phyloP scores from a whole-genome alignment of 1,284 basidiomycete species.

The Ceratobasidium sp. region DNA sequence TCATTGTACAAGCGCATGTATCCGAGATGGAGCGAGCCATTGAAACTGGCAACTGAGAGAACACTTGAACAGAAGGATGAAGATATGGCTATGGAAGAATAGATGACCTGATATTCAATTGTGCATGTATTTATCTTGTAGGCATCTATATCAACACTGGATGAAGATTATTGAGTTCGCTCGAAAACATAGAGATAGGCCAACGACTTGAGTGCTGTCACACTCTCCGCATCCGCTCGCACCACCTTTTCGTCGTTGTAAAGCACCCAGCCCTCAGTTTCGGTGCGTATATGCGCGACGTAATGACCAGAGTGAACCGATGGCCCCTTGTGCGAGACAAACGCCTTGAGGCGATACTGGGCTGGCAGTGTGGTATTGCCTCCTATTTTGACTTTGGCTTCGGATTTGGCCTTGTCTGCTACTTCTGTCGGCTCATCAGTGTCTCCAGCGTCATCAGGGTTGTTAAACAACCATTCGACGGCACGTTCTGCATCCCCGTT shows the following conservation, averaged over 20 bases:
- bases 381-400: constrained; percentile 48
- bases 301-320: constrained; percentile 96
- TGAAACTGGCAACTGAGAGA: constrained; percentile 47
- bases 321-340: constrained; percentile 96
- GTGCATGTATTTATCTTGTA: constrained; percentile 24
- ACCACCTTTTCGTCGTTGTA: constrained; percentile 98
- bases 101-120: not conserved
- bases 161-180: constrained; percentile 50
- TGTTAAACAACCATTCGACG: constrained; percentile 96
- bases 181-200: constrained; percentile 93
- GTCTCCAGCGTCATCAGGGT: constrained; percentile 87
- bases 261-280: constrained; percentile 72
- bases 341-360: constrained; percentile 82
- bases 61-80: not conserved
- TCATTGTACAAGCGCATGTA: constrained; percentile 89
- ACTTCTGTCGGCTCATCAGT: constrained; percentile 52
- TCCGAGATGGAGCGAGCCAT: constrained; percentile 78
- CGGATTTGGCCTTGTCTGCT: constrained; percentile 44
- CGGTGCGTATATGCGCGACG: constrained; percentile 75
- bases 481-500: constrained; percentile 81
- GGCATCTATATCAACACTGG: not conserved
- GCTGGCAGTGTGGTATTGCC: constrained; percentile 74
- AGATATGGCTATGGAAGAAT: constrained; percentile 37
- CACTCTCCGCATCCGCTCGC: constrained; percentile 73
- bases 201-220: constrained; percentile 72